Evolutionary conservation across 176 grass and related monocot genomes (phyloP).

Genomic region (Juncus inflexus): DNA sequence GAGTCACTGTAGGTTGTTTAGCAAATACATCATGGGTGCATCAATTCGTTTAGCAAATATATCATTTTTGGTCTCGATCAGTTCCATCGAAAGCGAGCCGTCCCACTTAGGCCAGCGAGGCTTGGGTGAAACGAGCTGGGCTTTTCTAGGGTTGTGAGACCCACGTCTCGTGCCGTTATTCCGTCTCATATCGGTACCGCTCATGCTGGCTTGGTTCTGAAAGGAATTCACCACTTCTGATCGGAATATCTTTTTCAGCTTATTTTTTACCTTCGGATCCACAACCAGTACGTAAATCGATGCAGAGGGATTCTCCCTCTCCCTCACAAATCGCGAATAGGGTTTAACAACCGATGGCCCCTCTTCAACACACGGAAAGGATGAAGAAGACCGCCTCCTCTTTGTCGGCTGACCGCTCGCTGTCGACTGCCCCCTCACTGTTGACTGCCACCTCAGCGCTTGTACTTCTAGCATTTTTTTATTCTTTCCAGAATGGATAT

Average conservation of each 20-base stretch:
- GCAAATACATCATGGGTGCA: too few species aligned
- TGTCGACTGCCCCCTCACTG: too few species aligned
- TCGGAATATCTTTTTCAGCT: conserved; percentile 95
- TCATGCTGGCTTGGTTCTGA: conserved; percentile 58
- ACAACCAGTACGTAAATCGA: conserved; percentile 51
- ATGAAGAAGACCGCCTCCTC: too few species aligned
- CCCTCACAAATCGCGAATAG: too few species aligned
- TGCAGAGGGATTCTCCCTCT: neutral
- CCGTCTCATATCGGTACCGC: conserved; percentile 54
- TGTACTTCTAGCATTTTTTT: too few species aligned
- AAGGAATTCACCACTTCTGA: conserved; percentile 94
- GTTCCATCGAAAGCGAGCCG: conserved; percentile 75
- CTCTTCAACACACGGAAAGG: too few species aligned
- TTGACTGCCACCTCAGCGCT: too few species aligned
- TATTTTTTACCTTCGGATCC: conserved; percentile 86
- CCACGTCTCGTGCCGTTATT: conserved; percentile 60
- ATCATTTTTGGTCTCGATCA: conserved; percentile 62
- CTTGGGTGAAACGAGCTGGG: conserved; percentile 68
- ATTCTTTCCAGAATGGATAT: too few species aligned
- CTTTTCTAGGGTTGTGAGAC: conserved; percentile 68
- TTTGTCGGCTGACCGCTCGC: too few species aligned
- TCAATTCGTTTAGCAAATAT: too few species aligned
- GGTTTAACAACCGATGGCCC: too few species aligned
- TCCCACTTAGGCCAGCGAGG: conserved; percentile 82
- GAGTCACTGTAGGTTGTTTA: too few species aligned